Evolutionary conservation across 129 eudicot species (phyloP).

Genomic region (Helichrysum umbraculigerum): DNA sequence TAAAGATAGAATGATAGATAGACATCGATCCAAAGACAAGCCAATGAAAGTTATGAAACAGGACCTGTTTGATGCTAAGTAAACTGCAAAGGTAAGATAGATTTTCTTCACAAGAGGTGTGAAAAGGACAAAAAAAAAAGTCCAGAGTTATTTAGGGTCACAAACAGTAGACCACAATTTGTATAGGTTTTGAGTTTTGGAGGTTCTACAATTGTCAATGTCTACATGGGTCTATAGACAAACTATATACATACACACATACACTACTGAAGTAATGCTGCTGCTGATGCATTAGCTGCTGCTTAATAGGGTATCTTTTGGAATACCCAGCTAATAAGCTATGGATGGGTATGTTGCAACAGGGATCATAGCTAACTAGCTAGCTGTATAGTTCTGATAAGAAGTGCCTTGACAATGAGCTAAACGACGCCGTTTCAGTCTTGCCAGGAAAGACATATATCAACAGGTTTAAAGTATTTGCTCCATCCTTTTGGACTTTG

Average conservation of each 20-base stretch:
- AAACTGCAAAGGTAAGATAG: constrained; percentile 29
- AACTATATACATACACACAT: constrained; percentile 10
- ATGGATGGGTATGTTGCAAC: constrained; percentile 28
- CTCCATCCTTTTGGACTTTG: constrained; percentile 43
- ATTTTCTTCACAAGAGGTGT: constrained; percentile 26
- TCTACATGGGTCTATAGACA: constrained; percentile 22
- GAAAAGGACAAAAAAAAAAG: constrained; percentile 28
- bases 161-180: constrained; percentile 31
- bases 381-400: constrained; percentile 28
- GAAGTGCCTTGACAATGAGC: constrained; percentile 48
- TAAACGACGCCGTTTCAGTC: constrained; percentile 42
- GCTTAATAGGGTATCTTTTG: constrained; percentile 34
- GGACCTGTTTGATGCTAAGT: constrained; percentile 19
- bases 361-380: constrained; percentile 11
- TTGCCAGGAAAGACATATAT: constrained; percentile 24
- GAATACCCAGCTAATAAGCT: constrained; percentile 14
- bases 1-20: not conserved
- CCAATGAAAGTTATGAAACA: constrained; percentile 31
- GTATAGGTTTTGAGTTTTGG: constrained; percentile 22
- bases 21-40: not conserved
- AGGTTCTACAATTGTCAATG: constrained; percentile 31
- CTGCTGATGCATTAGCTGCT: constrained; percentile 17
- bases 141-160: constrained; percentile 31
- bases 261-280: constrained; percentile 34
- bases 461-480: constrained; percentile 29